Conservation (phyloP, 257 asterid species). For the Solanum commersonii region DNA sequence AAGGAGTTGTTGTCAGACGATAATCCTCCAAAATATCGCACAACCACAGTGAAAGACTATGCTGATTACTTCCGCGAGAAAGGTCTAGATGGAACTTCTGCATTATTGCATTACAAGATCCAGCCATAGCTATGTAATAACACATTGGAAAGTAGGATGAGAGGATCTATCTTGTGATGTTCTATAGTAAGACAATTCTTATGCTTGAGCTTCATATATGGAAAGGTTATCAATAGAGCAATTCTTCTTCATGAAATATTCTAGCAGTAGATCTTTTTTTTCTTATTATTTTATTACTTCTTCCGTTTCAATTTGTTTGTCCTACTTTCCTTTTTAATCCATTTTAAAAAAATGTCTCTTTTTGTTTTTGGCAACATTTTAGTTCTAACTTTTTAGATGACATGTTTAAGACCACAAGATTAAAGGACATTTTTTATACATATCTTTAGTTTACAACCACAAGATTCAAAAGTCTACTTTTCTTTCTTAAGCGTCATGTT, state of each 20-base stretch:
- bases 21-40: constrained; percentile 30
- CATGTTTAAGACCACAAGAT: background rate
- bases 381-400: background rate
- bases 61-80: constrained; percentile 23
- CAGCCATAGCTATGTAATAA: background rate
- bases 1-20: constrained; percentile 32
- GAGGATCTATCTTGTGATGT: background rate
- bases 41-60: constrained; percentile 41
- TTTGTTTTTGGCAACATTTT: background rate
- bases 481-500: too few relatives aligned
- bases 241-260: background rate
- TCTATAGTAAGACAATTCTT: background rate
- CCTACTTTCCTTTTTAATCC: background rate
- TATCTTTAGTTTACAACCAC: background rate
- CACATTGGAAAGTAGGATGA: background rate
- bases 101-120: constrained; percentile 32
- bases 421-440: background rate
- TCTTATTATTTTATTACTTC: background rate
- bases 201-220: background rate
- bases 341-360: too few relatives aligned
- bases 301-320: too few relatives aligned
- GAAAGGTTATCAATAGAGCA: background rate
- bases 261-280: background rate
- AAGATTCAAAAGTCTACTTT: too few relatives aligned
- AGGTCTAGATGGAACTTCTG: constrained; percentile 42